Percentiles rank a stretch among this genome's conserved stretches.
phyloP scores from a whole-genome alignment of 2,329 filamentous ascomycete genomes.

The Dactylonectria estremocensis region DNA sequence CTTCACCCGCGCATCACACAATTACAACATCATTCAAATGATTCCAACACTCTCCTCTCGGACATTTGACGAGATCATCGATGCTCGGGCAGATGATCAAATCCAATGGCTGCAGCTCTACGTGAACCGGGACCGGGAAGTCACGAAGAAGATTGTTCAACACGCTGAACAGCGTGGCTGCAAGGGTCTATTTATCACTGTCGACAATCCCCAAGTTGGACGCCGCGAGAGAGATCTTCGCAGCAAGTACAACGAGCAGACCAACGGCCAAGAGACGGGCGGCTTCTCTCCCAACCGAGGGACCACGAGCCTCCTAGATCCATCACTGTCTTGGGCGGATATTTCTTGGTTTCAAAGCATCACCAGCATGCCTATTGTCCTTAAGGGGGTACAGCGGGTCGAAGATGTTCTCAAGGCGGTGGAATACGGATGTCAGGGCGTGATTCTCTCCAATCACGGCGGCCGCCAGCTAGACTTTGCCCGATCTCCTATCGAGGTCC shows the following conservation, averaged over 20 bases:
- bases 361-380: constrained; percentile 93
- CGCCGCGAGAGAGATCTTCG: constrained; percentile 99
- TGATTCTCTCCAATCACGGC: constrained; percentile 96
- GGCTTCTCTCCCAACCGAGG: constrained; percentile 90
- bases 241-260: constrained; percentile 87
- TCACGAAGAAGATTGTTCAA: constrained; percentile 91
- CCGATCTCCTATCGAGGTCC: constrained; percentile 88
- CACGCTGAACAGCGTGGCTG: constrained; percentile 94
- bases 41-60: constrained; percentile 97
- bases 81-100: constrained; percentile 83
- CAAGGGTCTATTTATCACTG: constrained; percentile 97
- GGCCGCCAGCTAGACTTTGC: constrained; percentile 95
- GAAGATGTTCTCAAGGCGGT: constrained; percentile 92
- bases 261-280: constrained; percentile 84
- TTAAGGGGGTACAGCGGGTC: constrained; percentile 96
- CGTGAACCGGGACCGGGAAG: constrained; percentile 94
- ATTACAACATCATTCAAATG: constrained; percentile 97
- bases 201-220: constrained; percentile 95
- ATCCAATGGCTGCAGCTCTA: constrained; percentile 98
- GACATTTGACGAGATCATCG: constrained; percentile 96
- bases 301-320: constrained; percentile 97
- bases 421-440: constrained; percentile 85
- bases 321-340: constrained; percentile 90
- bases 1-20: constrained; percentile 85
- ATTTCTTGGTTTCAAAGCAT: constrained; percentile 93